phyloP scores from a whole-genome alignment of 2,329 filamentous ascomycete genomes.

The Pestalotiopsis sp. region DNA sequence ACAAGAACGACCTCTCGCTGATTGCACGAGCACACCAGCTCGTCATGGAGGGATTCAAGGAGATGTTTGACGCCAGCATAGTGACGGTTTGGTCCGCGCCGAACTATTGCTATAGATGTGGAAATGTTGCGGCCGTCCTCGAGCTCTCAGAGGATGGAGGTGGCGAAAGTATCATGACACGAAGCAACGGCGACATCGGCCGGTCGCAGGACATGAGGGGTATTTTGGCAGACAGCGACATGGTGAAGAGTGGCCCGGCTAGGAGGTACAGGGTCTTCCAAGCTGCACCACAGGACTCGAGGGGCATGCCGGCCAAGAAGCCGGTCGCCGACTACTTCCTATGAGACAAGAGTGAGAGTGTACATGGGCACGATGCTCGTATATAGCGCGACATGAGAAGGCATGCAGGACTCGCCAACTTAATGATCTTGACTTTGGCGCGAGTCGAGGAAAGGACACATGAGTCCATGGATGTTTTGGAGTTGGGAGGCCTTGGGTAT shows the following conservation, averaged over 20 bases:
- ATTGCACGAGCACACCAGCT: slow-evolving; percentile 95
- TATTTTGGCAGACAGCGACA: slow-evolving; percentile 50
- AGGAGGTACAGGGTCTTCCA: slow-evolving; percentile 94
- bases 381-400: not conserved
- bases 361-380: not conserved
- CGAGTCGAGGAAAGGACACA: not conserved
- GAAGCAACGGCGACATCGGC: slow-evolving; percentile 71
- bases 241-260: slow-evolving; percentile 69
- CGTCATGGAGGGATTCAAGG: slow-evolving; percentile 99
- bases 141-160: slow-evolving; percentile 87
- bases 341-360: slow-evolving; percentile 34
- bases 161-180: slow-evolving; percentile 70
- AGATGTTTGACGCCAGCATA: slow-evolving; percentile 96
- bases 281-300: slow-evolving; percentile 90
- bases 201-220: slow-evolving; percentile 44
- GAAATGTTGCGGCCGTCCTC: slow-evolving; percentile 92
- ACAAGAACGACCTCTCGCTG: slow-evolving; percentile 87
- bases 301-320: slow-evolving; percentile 99
- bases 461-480: not conserved
- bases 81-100: slow-evolving; percentile 99
- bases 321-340: slow-evolving; percentile 97
- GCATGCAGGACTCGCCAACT: not conserved
- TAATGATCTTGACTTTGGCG: not conserved
- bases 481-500: not conserved
- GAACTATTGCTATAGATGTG: slow-evolving; percentile 95